A percentile compares a stretch with the other conserved stretches of the same genome.
Conservation (phyloP, 1,284 basidiomycete genomes). For the Ustilago nuda region DNA sequence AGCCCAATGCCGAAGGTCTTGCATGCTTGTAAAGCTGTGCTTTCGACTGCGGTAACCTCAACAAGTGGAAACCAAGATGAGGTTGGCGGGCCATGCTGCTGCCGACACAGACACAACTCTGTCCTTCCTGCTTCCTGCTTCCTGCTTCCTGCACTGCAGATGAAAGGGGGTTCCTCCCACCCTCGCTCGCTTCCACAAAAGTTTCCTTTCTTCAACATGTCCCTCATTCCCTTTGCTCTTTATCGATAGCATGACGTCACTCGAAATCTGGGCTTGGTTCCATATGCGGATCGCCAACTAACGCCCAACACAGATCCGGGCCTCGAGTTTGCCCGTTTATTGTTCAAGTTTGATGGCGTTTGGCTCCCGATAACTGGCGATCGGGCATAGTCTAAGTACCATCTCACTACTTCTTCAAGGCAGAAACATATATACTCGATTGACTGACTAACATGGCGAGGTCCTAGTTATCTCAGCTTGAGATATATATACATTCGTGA, state of each 20-base stretch:
- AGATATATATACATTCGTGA: too few species aligned
- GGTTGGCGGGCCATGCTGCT: constrained; percentile 4
- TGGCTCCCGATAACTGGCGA: too few species aligned
- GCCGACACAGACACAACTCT: background rate
- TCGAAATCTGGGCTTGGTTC: constrained; percentile 1
- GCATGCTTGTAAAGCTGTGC: background rate
- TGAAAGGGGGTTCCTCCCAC: constrained; percentile 28
- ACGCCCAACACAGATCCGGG: background rate
- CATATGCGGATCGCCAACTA: constrained; percentile 7
- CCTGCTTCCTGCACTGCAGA: constrained; percentile 25
- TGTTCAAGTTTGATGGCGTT: too few species aligned
- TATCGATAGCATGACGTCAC: constrained; percentile 51
- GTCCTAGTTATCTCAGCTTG: too few species aligned
- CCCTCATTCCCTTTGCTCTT: background rate
- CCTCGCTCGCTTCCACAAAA: constrained; percentile 2
- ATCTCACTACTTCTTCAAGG: too few species aligned
- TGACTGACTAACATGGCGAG: too few species aligned
- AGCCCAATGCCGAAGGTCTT: background rate
- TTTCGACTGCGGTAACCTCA: background rate
- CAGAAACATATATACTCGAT: too few species aligned
- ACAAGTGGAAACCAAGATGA: background rate
- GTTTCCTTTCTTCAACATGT: background rate
- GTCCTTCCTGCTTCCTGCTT: background rate
- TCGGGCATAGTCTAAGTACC: too few species aligned
- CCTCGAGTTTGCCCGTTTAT: background rate